These are phyloP conservation scores for Citrus sp. DNA, from an alignment of 345 rosid genomes.

Conservation along the genomic window DNA sequence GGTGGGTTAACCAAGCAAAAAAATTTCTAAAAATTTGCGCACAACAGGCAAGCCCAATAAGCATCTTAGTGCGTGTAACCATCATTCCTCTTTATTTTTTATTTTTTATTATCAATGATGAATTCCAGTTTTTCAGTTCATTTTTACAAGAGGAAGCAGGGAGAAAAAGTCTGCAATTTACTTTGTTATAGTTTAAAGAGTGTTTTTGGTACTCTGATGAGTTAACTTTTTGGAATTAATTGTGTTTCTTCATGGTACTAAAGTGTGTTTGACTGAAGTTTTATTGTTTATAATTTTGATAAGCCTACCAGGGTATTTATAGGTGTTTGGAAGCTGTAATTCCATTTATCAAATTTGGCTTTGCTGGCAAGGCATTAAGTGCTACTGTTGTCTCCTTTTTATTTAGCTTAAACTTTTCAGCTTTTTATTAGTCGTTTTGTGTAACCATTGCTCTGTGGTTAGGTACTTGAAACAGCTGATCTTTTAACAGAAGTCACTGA, in stretches of 20 bases:
- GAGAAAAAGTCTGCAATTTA: not conserved
- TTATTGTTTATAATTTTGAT: no score
- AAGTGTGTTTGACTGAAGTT: not conserved
- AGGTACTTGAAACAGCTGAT: slow-evolving; percentile 99
- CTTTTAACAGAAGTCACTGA: slow-evolving; percentile 96
- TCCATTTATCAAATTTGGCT: not conserved
- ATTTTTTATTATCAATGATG: not conserved
- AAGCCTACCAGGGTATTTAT: no score
- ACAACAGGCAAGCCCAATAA: not conserved
- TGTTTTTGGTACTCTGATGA: not conserved
- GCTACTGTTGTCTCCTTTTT: not conserved
- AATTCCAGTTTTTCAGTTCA: not conserved
- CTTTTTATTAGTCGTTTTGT: not conserved
- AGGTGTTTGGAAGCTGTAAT: not conserved
- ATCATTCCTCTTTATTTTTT: not conserved
- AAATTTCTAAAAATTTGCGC: not conserved
- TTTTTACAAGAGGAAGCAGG: not conserved
- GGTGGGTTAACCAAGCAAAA: not conserved
- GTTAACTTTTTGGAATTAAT: not conserved
- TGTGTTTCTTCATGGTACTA: not conserved
- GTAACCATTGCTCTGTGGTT: slow-evolving; percentile 5
- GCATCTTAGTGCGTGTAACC: not conserved
- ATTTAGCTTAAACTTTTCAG: not conserved
- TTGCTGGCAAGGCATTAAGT: not conserved
- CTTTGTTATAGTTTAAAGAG: not conserved